Evolutionary conservation across 345 rosid genomes (phyloP).

Genomic region (Bruguiera gymnorhiza): DNA sequence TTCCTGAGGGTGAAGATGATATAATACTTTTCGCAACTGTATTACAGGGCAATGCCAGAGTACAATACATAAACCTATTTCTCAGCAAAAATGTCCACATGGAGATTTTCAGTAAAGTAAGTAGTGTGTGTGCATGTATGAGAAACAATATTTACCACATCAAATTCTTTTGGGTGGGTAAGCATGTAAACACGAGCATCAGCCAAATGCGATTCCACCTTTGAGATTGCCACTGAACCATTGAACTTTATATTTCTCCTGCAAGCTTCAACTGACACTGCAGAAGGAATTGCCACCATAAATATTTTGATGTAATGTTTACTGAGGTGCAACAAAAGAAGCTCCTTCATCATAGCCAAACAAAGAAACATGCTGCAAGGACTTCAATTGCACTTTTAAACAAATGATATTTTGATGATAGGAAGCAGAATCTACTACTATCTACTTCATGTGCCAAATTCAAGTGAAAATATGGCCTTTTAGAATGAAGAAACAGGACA

Average conservation of each 20-base stretch:
- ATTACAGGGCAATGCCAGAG: too few species aligned
- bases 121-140: too few species aligned
- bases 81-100: too few species aligned
- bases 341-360: background rate
- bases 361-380: background rate
- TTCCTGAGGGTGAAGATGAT: too few species aligned
- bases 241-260: constrained; percentile 87
- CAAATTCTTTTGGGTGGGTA: constrained; percentile 90
- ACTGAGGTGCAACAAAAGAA: background rate
- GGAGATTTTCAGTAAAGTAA: background rate
- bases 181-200: constrained; percentile 99
- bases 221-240: constrained; percentile 75
- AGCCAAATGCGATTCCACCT: constrained; percentile 89
- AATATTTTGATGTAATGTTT: background rate
- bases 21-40: too few species aligned
- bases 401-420: background rate
- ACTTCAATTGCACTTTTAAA: background rate
- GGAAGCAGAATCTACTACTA: background rate
- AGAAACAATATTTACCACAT: constrained; percentile 57
- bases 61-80: too few species aligned
- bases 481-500: constrained; percentile 1
- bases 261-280: constrained; percentile 93
- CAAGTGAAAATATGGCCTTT: background rate
- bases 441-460: background rate
- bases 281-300: constrained; percentile 9